Percentiles rank a stretch among this genome's conserved stretches.
Evolutionary conservation across 2,329 filamentous ascomycete genomes (phyloP).

Genomic region (Dryadomyces sulphureus): DNA sequence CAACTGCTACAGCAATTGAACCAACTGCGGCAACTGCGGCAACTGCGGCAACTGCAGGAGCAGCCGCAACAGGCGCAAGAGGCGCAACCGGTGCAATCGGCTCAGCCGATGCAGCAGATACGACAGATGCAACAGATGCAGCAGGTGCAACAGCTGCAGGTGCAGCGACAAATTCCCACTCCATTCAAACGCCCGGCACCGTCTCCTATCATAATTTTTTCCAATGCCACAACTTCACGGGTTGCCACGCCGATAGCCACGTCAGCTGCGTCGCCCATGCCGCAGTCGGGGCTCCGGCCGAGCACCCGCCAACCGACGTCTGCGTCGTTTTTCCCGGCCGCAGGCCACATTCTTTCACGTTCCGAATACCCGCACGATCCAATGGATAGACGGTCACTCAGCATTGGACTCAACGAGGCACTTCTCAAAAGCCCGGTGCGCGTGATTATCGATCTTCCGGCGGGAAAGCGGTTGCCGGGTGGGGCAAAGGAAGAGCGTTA

Average conservation of each 20-base stretch:
- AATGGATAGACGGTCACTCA: conserved; percentile 25
- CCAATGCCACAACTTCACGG: too few relatives aligned
- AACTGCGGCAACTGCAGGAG: neutral
- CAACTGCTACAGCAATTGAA: neutral
- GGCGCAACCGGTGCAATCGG: neutral
- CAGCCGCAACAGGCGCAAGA: neutral
- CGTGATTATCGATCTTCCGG: conserved; percentile 14
- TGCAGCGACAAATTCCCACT: too few relatives aligned
- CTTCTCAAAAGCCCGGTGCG: conserved; percentile 32
- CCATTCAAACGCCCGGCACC: too few relatives aligned
- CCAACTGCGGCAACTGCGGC: neutral
- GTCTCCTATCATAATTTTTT: too few relatives aligned
- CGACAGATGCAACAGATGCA: neutral
- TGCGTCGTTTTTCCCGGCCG: neutral
- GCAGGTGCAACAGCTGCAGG: neutral
- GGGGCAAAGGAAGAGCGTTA: conserved; percentile 19
- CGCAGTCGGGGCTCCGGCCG: too few relatives aligned
- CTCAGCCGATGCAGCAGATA: too few relatives aligned
- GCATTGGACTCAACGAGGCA: conserved; percentile 30
- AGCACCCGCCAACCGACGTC: too few relatives aligned
- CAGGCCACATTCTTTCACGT: conserved; percentile 10
- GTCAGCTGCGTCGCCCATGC: too few relatives aligned
- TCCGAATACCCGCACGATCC: conserved; percentile 26
- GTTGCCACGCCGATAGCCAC: too few relatives aligned
- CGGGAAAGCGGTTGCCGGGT: neutral